phyloP scores from a whole-genome alignment of 805 yeast species.

The Jamesozyma rosinii region DNA sequence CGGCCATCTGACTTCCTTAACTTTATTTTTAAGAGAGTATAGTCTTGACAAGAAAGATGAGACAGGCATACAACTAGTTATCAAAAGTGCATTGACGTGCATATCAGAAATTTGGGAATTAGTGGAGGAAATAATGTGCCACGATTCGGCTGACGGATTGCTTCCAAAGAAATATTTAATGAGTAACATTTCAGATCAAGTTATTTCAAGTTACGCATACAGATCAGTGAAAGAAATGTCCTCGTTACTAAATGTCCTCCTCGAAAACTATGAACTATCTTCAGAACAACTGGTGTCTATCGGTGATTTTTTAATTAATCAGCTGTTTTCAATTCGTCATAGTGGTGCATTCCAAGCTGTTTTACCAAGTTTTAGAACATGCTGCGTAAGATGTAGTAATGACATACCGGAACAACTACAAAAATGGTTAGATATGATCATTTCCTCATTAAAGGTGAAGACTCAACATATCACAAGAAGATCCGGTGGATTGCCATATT shows the following conservation, averaged over 20 bases:
- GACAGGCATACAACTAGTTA: background rate
- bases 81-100: constrained; percentile 9
- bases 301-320: constrained; percentile 53
- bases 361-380: constrained; percentile 65
- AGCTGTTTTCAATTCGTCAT: constrained; percentile 68
- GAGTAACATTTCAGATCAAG: constrained; percentile 34
- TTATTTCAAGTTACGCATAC: constrained; percentile 65
- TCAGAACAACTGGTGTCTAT: constrained; percentile 20
- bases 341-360: constrained; percentile 89
- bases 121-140: constrained; percentile 41
- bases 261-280: constrained; percentile 29
- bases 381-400: constrained; percentile 49
- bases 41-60: constrained; percentile 8
- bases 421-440: constrained; percentile 51
- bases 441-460: constrained; percentile 43
- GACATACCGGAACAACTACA: constrained; percentile 35
- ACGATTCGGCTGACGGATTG: constrained; percentile 66
- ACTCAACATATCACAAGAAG: constrained; percentile 74
- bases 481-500: constrained; percentile 84
- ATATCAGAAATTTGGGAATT: constrained; percentile 29
- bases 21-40: constrained; percentile 34
- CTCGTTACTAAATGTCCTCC: constrained; percentile 38
- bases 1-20: constrained; percentile 59
- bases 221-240: constrained; percentile 74
- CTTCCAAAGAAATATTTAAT: constrained; percentile 40